Evolutionary conservation across 495 filamentous ascomycete species (phyloP).

Genomic region (Penicillium crystallinum): DNA sequence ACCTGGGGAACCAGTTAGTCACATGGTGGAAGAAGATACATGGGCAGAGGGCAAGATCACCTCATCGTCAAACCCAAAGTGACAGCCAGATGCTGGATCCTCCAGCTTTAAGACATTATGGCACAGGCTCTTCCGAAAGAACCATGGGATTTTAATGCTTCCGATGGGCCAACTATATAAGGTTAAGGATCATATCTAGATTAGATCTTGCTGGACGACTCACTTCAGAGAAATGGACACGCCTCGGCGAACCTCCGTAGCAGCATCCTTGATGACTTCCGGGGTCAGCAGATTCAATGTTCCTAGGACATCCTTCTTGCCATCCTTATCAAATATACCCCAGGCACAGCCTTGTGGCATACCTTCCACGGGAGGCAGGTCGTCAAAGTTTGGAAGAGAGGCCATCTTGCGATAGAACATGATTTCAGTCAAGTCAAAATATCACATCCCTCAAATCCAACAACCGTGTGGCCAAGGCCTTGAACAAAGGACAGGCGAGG

Average conservation of each 20-base stretch:
- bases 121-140: conserved; percentile 46
- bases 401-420: neutral
- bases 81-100: conserved; percentile 16
- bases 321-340: conserved; percentile 60
- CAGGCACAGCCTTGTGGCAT: conserved; percentile 62
- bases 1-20: conserved; percentile 18
- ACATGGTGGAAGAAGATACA: neutral
- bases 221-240: conserved; percentile 58
- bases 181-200: neutral
- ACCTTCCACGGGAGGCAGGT: conserved; percentile 52
- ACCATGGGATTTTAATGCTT: conserved; percentile 43
- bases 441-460: neutral
- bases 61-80: conserved; percentile 40
- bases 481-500: neutral
- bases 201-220: neutral
- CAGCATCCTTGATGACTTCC: conserved; percentile 46
- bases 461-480: neutral
- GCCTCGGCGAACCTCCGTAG: conserved; percentile 48
- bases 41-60: conserved; percentile 7
- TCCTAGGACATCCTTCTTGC: conserved; percentile 53
- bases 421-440: neutral
- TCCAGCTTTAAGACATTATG: conserved; percentile 48
- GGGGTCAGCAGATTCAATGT: conserved; percentile 57
- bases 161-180: conserved; percentile 35
- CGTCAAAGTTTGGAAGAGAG: conserved; percentile 47